A percentile compares a stretch with the other conserved stretches of the same genome.
Evolutionary conservation across 2,329 filamentous ascomycete species (phyloP).

Genomic region (Niveomyces coronatus): DNA sequence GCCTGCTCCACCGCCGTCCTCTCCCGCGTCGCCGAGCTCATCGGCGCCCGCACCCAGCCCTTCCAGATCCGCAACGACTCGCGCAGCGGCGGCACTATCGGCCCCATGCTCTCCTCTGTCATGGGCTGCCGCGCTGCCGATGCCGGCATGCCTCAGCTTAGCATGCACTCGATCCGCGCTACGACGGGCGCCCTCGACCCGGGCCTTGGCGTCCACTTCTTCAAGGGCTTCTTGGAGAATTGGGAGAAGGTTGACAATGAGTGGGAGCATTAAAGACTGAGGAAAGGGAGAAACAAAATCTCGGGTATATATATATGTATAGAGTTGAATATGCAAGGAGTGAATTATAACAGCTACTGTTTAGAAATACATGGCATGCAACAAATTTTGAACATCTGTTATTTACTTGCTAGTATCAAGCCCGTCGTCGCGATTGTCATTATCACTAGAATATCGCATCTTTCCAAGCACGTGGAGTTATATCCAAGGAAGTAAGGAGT

Average conservation of each 20-base stretch:
- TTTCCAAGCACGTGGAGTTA: too few species aligned
- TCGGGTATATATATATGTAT: slow-evolving; percentile 4
- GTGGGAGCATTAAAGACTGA: slow-evolving; percentile 44
- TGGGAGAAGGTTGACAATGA: slow-evolving; percentile 79
- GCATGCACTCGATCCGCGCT: slow-evolving; percentile 87
- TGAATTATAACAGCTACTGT: neutral
- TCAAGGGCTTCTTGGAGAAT: slow-evolving; percentile 78
- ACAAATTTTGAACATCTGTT: too few species aligned
- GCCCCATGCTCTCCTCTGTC: slow-evolving; percentile 71
- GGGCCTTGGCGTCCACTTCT: slow-evolving; percentile 76
- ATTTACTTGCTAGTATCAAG: too few species aligned
- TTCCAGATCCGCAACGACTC: slow-evolving; percentile 96
- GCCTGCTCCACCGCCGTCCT: slow-evolving; percentile 74
- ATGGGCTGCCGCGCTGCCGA: slow-evolving; percentile 80
- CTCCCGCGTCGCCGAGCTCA: slow-evolving; percentile 65
- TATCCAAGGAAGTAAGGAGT: too few species aligned
- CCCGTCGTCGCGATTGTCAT: too few species aligned
- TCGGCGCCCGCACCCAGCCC: slow-evolving; percentile 61
- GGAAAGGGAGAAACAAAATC: too few species aligned
- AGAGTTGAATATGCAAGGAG: neutral
- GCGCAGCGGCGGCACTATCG: slow-evolving; percentile 86
- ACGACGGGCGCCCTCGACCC: slow-evolving; percentile 81
- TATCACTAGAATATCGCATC: too few species aligned
- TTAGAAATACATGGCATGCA: neutral
- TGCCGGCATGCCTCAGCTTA: slow-evolving; percentile 80